Conservation (phyloP, 768 basidiomycete genomes). For the Kwoniella newhampshirensis region DNA sequence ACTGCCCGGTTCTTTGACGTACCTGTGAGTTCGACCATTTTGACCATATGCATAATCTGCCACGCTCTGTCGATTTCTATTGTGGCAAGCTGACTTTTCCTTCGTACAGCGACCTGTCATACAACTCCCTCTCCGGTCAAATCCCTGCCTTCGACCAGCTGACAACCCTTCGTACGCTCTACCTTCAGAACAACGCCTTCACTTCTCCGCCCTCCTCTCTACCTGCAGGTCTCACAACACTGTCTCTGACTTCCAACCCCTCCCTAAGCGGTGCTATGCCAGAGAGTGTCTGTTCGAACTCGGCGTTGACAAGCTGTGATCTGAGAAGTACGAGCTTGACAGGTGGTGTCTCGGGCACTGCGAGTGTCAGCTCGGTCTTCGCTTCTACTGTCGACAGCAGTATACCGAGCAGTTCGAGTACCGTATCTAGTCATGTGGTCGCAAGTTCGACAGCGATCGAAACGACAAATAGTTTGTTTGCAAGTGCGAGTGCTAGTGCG, state of each 20-base stretch:
- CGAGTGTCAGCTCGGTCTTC: not conserved
- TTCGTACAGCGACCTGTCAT: slow-evolving; percentile 48
- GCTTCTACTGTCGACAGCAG: not conserved
- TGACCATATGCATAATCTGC: not conserved
- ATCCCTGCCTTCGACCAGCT: slow-evolving; percentile 38
- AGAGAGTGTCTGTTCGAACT: slow-evolving; percentile 28
- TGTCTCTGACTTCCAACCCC: slow-evolving; percentile 49
- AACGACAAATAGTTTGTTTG: not conserved
- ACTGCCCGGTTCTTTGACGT: slow-evolving; percentile 44
- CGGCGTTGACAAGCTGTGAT: slow-evolving; percentile 44
- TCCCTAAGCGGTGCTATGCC: slow-evolving; percentile 44
- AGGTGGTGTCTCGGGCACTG: not conserved
- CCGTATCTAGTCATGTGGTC: not conserved
- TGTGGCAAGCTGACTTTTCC: no score
- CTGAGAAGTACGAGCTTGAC: slow-evolving; percentile 37
- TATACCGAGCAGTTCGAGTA: not conserved
- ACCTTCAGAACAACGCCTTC: slow-evolving; percentile 47
- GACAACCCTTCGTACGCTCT: slow-evolving; percentile 41
- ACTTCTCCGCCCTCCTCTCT: slow-evolving; percentile 40
- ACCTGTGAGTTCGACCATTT: slow-evolving; percentile 38
- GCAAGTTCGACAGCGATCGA: not conserved
- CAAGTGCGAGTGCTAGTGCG: not conserved
- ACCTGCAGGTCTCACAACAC: slow-evolving; percentile 38
- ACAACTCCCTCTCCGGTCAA: slow-evolving; percentile 43
- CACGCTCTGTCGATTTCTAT: no score